Percentiles rank a stretch among this genome's conserved stretches.
Evolutionary conservation across 2,329 filamentous ascomycete genomes (phyloP).

Genomic region (Chaetothyriales sp.): DNA sequence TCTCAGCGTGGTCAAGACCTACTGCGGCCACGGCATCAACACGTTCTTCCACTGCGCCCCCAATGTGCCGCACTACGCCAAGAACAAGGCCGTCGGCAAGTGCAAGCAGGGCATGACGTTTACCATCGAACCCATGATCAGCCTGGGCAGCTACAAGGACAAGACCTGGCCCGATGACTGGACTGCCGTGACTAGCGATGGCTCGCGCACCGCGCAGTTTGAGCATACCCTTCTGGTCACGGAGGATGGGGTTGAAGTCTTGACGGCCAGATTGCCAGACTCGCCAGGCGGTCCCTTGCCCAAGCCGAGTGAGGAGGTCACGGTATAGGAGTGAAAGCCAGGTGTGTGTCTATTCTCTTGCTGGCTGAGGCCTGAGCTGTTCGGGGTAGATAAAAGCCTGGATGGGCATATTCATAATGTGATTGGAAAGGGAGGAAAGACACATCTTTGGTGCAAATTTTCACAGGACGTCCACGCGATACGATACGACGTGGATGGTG

Average conservation of each 20-base stretch:
- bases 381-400: background rate
- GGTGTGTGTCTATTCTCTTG: background rate
- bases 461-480: too few species aligned
- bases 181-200: constrained; percentile 89
- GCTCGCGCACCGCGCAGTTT: constrained; percentile 84
- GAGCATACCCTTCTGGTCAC: constrained; percentile 77
- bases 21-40: constrained; percentile 93
- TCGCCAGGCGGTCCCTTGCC: constrained; percentile 61
- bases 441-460: background rate
- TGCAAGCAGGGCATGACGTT: constrained; percentile 97
- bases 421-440: background rate
- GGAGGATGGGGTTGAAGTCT: constrained; percentile 63
- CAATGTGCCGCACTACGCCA: constrained; percentile 92
- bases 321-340: background rate
- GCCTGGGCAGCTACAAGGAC: constrained; percentile 75
- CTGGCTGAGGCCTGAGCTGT: too few species aligned
- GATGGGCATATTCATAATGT: background rate
- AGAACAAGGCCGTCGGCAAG: constrained; percentile 91
- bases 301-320: constrained; percentile 1
- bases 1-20: constrained; percentile 87
- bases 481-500: background rate
- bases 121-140: constrained; percentile 98
- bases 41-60: constrained; percentile 84
- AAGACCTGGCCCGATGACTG: constrained; percentile 98
- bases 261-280: constrained; percentile 57